Conservation (phyloP, 805 yeast species). For the Kodamaea lidongshanica region DNA sequence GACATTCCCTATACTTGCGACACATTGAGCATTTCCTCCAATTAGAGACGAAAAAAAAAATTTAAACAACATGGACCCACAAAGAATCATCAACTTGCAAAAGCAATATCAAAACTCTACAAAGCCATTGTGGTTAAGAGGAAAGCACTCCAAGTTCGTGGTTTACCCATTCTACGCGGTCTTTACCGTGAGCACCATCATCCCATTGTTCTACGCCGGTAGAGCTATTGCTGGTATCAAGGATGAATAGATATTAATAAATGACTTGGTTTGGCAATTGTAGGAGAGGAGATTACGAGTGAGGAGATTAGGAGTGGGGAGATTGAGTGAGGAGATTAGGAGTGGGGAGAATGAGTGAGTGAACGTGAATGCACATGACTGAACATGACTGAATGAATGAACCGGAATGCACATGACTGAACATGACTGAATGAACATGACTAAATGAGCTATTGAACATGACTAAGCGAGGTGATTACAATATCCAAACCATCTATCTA, state of each 20-base stretch:
- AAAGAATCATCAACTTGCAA: constrained; percentile 42
- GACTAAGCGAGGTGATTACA: no score
- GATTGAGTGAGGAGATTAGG: background rate
- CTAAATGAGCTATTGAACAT: no score
- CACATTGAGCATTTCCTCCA: no score
- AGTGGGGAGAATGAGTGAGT: background rate
- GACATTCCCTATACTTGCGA: no score
- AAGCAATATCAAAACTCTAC: constrained; percentile 38
- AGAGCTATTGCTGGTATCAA: constrained; percentile 70
- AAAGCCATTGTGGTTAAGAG: constrained; percentile 42
- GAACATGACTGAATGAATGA: background rate
- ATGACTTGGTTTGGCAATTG: constrained; percentile 2
- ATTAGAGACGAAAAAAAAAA: no score
- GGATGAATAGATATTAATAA: constrained; percentile 22
- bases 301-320: background rate
- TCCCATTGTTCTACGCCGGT: constrained; percentile 62
- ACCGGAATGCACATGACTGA: background rate
- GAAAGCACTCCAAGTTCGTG: constrained; percentile 50
- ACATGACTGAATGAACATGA: background rate
- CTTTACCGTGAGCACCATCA: constrained; percentile 59
- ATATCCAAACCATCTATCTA: no score
- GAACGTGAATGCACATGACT: background rate
- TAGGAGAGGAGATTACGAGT: background rate
- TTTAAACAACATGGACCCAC: constrained; percentile 35
- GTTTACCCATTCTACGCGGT: constrained; percentile 76